Base-by-base conservation (phyloP, 805 yeast genomes). In the Zygoascus tannicola region DNA sequence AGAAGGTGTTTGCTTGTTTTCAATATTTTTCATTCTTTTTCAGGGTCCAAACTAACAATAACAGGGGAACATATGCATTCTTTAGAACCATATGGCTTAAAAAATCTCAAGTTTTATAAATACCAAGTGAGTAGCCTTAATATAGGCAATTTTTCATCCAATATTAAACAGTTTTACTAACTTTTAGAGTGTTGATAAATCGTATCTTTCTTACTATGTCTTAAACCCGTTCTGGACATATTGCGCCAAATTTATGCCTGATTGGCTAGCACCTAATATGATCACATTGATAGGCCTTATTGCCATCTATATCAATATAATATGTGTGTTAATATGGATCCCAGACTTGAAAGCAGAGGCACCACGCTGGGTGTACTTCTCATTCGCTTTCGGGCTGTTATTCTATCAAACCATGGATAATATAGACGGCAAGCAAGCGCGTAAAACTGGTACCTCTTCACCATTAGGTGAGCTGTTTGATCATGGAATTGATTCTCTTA, bases 361-460 rank as follows among this genome's bases (percentile, higher is more conserved):
- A 10, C 96, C 97, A 10, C 60, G 73, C 26, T 84, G 94, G 94
- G 70, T 81, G 22, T 86, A 85, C 62, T 74, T 75, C 53, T 69
- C 81, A 43, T 84, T 84, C 59, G 96, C 94, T 0, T 57, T 81
- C 48, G 88, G 94, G 1, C 67, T 90, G 46, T 84, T 88, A 60
- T 70, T 87, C 73, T 90, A 90, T 64, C 97, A 92, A 60, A 90
- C 97, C 0, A 85, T 92, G 69, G 97, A 92, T 66, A 95, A 95
- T 4, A 85, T 95, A 61, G 97, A 90, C 65, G 97, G 97, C 5
- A 79, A 85, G 56, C 98, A 90, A 63, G 97, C 97, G 20, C 77
- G 97, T 56, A 75, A 84, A 55, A 92, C 97, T 0, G 94, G 94
- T 10, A 94, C 88, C 60, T 76, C 86, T 39, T 94, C 97, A 3